Conservation (phyloP, 345 rosid genomes). For the Barbarea vulgaris region DNA sequence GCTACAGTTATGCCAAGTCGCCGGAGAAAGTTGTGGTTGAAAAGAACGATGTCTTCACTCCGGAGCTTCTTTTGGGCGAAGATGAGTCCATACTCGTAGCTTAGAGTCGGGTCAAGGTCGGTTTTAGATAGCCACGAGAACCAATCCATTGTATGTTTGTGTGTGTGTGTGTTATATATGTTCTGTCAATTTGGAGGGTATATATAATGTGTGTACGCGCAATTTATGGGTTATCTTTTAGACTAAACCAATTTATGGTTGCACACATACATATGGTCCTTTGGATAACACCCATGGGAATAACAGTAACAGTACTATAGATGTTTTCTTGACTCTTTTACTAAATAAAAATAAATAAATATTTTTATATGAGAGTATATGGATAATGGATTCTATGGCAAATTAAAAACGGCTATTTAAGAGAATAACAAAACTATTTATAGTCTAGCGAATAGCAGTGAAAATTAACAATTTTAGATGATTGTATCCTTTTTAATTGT, state of each 20-base stretch:
- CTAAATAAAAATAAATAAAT: no score
- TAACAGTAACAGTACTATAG: no score
- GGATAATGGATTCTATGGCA: no score
- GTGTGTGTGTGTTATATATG: no score
- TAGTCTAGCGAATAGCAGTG: no score
- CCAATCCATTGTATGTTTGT: conserved; percentile 66
- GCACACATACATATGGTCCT: not conserved
- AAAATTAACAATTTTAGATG: no score
- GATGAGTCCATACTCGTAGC: conserved; percentile 66
- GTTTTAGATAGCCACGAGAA: conserved; percentile 76
- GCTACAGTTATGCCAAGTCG: conserved; percentile 79
- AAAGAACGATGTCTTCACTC: conserved; percentile 63
- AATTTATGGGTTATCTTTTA: conserved; percentile 2
- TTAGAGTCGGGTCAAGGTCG: conserved; percentile 59
- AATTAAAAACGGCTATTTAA: no score
- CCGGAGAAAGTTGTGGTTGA: conserved; percentile 77
- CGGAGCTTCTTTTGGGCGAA: conserved; percentile 68
- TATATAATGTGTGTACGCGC: not conserved
- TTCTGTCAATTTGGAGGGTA: not conserved
- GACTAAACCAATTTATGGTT: not conserved
- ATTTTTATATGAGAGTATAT: no score
- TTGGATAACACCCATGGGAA: no score
- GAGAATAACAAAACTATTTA: no score
- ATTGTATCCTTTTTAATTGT: no score
- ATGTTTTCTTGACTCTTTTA: no score